These are phyloP conservation scores for Annona cherimola DNA, from an alignment of 164 flowering plant species.

Conservation along the genomic window DNA sequence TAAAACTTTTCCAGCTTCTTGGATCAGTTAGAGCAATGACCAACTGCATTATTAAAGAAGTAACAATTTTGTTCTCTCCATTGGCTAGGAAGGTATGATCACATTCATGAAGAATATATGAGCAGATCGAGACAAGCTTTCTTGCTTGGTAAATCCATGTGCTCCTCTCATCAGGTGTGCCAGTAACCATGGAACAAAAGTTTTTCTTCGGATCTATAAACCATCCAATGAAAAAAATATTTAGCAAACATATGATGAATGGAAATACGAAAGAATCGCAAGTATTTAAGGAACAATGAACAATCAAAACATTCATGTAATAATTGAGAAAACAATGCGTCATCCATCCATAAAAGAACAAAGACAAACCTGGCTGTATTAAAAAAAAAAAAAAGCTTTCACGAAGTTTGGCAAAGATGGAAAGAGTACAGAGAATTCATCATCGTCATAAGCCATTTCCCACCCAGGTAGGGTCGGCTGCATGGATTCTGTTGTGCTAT, in stretches of 20 bases:
- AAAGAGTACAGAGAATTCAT: too few species aligned
- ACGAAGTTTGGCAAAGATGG: too few species aligned
- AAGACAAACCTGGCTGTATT: too few species aligned
- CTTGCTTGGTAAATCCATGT: slow-evolving; percentile 65
- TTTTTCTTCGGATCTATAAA: slow-evolving; percentile 56
- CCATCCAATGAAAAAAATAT: slow-evolving; percentile 3
- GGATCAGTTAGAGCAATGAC: slow-evolving; percentile 65
- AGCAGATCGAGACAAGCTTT: slow-evolving; percentile 64
- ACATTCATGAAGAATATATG: slow-evolving; percentile 52
- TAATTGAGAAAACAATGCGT: too few species aligned
- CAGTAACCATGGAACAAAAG: slow-evolving; percentile 66
- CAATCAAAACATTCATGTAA: too few species aligned
- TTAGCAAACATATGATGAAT: background rate
- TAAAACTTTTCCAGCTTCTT: slow-evolving; percentile 60
- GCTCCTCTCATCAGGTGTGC: slow-evolving; percentile 57
- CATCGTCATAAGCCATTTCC: too few species aligned
- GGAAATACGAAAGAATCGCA: background rate
- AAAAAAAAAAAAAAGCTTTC: too few species aligned
- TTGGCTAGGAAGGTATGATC: slow-evolving; percentile 22
- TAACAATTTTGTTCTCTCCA: slow-evolving; percentile 37
- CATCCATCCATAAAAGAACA: too few species aligned
- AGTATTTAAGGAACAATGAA: background rate
- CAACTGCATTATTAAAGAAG: slow-evolving; percentile 67
- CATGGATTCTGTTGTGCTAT: too few species aligned
- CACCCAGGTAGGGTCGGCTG: too few species aligned